phyloP scores from a whole-genome alignment of 75 land plant species.

The Pinus taeda region DNA sequence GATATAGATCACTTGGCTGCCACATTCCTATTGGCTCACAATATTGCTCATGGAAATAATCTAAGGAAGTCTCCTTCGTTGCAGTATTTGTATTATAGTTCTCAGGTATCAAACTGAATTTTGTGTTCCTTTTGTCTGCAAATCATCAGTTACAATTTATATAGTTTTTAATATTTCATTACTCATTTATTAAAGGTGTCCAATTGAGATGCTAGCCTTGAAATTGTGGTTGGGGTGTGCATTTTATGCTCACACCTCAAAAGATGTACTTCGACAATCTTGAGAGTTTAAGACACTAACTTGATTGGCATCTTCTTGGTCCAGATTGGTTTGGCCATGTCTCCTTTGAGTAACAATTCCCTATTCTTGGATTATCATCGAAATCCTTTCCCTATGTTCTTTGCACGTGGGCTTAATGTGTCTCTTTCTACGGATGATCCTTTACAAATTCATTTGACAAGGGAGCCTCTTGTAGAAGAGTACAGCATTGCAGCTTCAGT shows the following conservation, averaged over 20 bases:
- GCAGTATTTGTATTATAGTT: slow-evolving; percentile 48
- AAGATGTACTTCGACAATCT: background rate
- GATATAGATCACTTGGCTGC: slow-evolving; percentile 59
- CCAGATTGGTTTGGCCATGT: slow-evolving; percentile 57
- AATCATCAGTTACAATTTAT: background rate
- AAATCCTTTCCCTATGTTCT: slow-evolving; percentile 59
- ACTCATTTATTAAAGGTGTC: too few species aligned
- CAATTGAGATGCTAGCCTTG: too few species aligned
- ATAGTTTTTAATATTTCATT: background rate
- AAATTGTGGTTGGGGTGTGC: too few species aligned
- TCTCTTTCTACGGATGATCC: slow-evolving; percentile 59
- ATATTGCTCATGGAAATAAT: slow-evolving; percentile 58
- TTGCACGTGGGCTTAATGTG: slow-evolving; percentile 56
- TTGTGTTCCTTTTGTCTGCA: background rate
- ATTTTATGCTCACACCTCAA: too few species aligned
- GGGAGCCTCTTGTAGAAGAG: slow-evolving; percentile 56
- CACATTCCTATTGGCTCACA: slow-evolving; percentile 43
- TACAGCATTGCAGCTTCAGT: slow-evolving; percentile 62
- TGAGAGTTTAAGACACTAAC: background rate
- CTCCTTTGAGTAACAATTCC: slow-evolving; percentile 55
- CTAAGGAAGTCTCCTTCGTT: slow-evolving; percentile 52
- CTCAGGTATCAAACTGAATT: slow-evolving; percentile 27
- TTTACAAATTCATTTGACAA: slow-evolving; percentile 55
- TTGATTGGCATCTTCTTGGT: background rate
- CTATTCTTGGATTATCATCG: slow-evolving; percentile 55